Evolutionary conservation across 192 early-diverging fungal genomes (phyloP).

Genomic region (Podila epigama): DNA sequence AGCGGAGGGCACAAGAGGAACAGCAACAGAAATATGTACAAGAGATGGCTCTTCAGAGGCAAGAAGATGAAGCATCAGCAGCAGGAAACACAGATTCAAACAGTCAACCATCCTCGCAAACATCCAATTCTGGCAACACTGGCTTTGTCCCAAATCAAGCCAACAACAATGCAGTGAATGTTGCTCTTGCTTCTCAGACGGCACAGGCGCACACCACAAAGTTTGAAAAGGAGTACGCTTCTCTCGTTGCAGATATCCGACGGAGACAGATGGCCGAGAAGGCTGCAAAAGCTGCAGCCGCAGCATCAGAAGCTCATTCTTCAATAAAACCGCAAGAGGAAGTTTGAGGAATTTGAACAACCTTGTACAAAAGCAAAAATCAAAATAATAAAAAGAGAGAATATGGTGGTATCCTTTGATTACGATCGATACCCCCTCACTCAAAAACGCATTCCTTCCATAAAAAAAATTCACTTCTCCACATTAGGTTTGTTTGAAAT

Average conservation of each 20-base stretch:
- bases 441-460: too few species aligned
- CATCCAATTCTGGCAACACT: neutral
- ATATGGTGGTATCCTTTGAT: too few species aligned
- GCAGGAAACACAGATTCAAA: neutral
- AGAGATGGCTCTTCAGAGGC: slow-evolving; percentile 6
- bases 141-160: slow-evolving; percentile 18
- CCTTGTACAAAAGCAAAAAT: too few species aligned
- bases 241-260: slow-evolving; percentile 29
- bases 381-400: too few species aligned
- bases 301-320: neutral
- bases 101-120: slow-evolving; percentile 13
- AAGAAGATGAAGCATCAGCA: neutral
- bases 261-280: slow-evolving; percentile 5
- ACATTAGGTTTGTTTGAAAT: neutral
- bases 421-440: too few species aligned
- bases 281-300: neutral
- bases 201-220: slow-evolving; percentile 32
- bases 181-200: slow-evolving; percentile 10
- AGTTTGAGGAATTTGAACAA: neutral
- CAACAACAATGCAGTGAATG: slow-evolving; percentile 15
- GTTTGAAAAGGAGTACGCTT: slow-evolving; percentile 26
- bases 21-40: slow-evolving; percentile 10
- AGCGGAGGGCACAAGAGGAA: slow-evolving; percentile 12
- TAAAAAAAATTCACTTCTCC: neutral
- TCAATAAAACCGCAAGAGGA: neutral